Evolutionary conservation across 2,329 filamentous ascomycete genomes (phyloP), one percentile per base, ranked within the genome.

Genomic region (Colletotrichum lindemuthianum): DNA sequence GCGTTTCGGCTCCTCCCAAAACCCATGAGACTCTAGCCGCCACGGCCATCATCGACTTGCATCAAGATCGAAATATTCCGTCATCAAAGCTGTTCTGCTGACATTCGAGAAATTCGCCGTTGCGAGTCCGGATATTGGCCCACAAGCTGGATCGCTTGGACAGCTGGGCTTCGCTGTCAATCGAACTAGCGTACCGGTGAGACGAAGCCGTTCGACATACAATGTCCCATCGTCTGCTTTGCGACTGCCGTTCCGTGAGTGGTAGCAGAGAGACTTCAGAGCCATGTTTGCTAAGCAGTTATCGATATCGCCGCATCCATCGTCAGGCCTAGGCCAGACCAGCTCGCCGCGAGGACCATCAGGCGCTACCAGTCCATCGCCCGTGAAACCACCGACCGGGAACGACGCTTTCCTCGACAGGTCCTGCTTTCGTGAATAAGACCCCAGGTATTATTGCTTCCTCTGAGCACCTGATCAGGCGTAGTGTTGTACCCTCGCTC

Each of bases 151-250:
- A n/a, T 54, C 10, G 37, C 15, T 32, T 37, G 39, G 13, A 53
- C 16, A 41, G 44, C 24, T 61, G 34, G n/a, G 15, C 40, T 55
- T 48, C 51, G 58, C 24, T 51, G 37, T 61, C 58, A 51, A 37
- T 56, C 39, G 24, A 24, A 15, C 8, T 40, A 16, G 43, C 36
- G 40, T 32, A 34, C 24, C 41, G 61, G 37, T 24, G 39, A 36
- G 24, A 12, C 15, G 41, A 8, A 16, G 24, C 44, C 15, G 40
- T 60, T 16, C 37, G n/a, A 40, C 51, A 40, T 33, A 36, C 24
- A 36, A 12, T 10, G 39, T 15, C 47, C 44, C 24, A 50, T 44
- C 57, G 51, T 54, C 58, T 12, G 40, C 32, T 58, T 45, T 45
- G 45, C 41, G 33, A 45, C 41, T 5, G 10, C 53, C 32, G 51